These are phyloP conservation scores for Trametes pubescens DNA, from an alignment of 1,284 basidiomycete genomes.

Conservation along the genomic window DNA sequence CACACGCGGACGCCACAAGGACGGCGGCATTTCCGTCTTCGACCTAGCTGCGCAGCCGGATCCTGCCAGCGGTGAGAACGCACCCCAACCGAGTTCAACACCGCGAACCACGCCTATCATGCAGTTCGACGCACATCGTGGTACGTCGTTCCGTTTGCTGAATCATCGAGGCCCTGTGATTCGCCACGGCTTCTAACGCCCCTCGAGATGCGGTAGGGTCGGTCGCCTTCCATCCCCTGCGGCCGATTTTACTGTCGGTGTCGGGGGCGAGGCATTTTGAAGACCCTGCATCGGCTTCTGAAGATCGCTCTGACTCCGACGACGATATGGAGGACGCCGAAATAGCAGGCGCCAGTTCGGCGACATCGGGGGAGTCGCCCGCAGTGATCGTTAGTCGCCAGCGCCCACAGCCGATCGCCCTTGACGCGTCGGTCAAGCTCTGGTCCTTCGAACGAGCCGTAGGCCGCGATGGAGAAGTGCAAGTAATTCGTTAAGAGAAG, in stretches of 20 bases:
- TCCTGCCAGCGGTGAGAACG: conserved; percentile 16
- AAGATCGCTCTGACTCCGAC: conserved; percentile 23
- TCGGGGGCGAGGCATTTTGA: conserved; percentile 76
- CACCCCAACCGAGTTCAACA: conserved; percentile 16
- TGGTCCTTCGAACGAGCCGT: conserved; percentile 29
- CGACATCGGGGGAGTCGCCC: conserved; percentile 1
- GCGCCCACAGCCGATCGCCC: conserved; percentile 30
- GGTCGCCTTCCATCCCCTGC: conserved; percentile 67
- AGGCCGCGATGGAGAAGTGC: neutral
- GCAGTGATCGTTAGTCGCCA: conserved; percentile 23
- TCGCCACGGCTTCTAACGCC: conserved; percentile 11
- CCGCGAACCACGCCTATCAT: conserved; percentile 27
- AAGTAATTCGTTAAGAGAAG: neutral
- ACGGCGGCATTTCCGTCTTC: conserved; percentile 34
- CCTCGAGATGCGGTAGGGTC: conserved; percentile 66
- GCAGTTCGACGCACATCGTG: conserved; percentile 30
- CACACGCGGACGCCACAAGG: conserved; percentile 26
- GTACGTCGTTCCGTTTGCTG: conserved; percentile 20
- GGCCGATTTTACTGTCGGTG: conserved; percentile 59
- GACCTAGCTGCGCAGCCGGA: conserved; percentile 29
- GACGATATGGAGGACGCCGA: conserved; percentile 17
- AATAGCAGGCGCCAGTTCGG: conserved; percentile 7
- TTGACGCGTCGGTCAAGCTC: conserved; percentile 33
- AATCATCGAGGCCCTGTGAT: conserved; percentile 12
- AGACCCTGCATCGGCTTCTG: neutral